phyloP scores from a whole-genome alignment of 2,329 filamentous ascomycete species.

The Fusarium sp. region DNA sequence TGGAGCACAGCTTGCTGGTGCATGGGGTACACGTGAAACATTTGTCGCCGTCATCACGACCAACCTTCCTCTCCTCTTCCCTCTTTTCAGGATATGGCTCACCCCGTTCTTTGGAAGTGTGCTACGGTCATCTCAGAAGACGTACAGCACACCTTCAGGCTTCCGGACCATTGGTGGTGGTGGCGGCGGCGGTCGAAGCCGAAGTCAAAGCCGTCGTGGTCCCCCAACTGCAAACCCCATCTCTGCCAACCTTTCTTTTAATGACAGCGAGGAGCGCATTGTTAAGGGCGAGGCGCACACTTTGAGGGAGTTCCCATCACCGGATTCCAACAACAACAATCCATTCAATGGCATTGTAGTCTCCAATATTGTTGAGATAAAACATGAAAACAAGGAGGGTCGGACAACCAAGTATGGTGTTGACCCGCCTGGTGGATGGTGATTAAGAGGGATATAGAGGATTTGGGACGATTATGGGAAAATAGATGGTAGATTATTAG shows the following conservation, averaged over 20 bases:
- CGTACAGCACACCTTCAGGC: constrained; percentile 53
- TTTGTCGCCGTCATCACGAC: constrained; percentile 57
- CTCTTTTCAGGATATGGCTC: constrained; percentile 56
- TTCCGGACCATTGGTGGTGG: constrained; percentile 57
- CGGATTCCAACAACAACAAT: constrained; percentile 21
- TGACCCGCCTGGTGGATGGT: constrained; percentile 28
- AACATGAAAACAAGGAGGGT: constrained; percentile 37
- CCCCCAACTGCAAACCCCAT: constrained; percentile 51
- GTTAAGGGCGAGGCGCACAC: constrained; percentile 57
- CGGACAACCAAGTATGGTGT: constrained; percentile 7
- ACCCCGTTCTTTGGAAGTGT: constrained; percentile 46
- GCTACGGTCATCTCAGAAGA: constrained; percentile 51
- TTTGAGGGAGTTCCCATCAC: constrained; percentile 36
- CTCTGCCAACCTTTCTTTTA: constrained; percentile 54
- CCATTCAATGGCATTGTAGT: constrained; percentile 52
- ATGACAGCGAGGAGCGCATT: constrained; percentile 54
- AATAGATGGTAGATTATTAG: background rate
- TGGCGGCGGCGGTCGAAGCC: constrained; percentile 46
- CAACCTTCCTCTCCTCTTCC: constrained; percentile 58
- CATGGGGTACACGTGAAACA: constrained; percentile 56
- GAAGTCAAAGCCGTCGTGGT: constrained; percentile 48
- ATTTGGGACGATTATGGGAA: background rate
- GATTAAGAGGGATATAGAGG: background rate
- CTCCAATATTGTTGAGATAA: constrained; percentile 56
- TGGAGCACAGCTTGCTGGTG: constrained; percentile 52